phyloP scores from a whole-genome alignment of 352 stramenopile species.

The Phytopythium sindhum region DNA sequence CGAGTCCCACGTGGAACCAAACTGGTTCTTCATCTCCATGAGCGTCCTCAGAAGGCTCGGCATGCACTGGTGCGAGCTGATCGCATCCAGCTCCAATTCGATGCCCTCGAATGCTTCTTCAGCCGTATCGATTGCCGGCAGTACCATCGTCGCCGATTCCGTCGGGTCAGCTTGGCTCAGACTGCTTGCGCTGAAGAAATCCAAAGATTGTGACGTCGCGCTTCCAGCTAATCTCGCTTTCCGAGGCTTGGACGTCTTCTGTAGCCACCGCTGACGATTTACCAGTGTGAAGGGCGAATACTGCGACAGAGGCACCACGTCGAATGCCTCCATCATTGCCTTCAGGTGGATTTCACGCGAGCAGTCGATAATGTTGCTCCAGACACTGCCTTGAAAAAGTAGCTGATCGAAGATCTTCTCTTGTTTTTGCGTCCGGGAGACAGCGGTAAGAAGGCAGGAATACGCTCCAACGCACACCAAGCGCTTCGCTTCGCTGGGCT shows the following conservation, averaged over 20 bases:
- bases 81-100: constrained; percentile 67
- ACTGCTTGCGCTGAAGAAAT: constrained; percentile 76
- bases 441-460: constrained; percentile 66
- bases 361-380: constrained; percentile 62
- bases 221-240: constrained; percentile 17
- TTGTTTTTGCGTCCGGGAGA: constrained; percentile 80
- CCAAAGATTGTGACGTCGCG: constrained; percentile 23
- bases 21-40: constrained; percentile 76
- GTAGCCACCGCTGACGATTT: constrained; percentile 18
- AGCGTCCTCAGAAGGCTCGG: constrained; percentile 62
- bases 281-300: constrained; percentile 35
- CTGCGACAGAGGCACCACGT: constrained; percentile 49
- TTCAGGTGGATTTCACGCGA: constrained; percentile 36
- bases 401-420: constrained; percentile 88
- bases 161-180: constrained; percentile 44
- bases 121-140: constrained; percentile 10
- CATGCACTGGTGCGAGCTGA: constrained; percentile 81
- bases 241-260: constrained; percentile 14
- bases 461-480: constrained; percentile 68
- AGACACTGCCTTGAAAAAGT: constrained; percentile 70
- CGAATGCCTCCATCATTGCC: constrained; percentile 49
- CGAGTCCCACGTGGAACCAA: constrained; percentile 44
- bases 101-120: constrained; percentile 32
- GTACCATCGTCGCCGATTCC: background rate
- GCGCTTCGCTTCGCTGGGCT: constrained; percentile 30